These are phyloP conservation scores for Stachybotrys echinatus DNA, from an alignment of 2,329 filamentous ascomycete genomes.

Conservation along the genomic window DNA sequence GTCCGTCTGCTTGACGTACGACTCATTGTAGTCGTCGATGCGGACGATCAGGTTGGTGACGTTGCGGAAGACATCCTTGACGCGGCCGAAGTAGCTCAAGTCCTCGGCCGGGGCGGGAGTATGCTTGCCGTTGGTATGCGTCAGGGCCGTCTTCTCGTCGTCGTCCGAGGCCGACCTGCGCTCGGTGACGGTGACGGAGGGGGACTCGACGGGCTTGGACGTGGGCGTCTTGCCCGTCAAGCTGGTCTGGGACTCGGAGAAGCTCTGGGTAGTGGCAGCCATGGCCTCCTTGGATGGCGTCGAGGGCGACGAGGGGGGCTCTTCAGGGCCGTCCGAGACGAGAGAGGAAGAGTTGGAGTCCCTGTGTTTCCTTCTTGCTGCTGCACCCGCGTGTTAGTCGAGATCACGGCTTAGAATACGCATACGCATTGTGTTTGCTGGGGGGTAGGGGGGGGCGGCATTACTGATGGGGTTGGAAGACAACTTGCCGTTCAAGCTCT, in stretches of 20 bases:
- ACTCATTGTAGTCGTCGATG: slow-evolving; percentile 13
- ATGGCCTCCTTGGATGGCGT: slow-evolving; percentile 5
- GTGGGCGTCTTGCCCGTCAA: slow-evolving; percentile 3
- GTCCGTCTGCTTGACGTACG: slow-evolving; percentile 13
- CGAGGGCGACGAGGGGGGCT: slow-evolving; percentile 2
- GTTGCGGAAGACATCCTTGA: slow-evolving; percentile 9
- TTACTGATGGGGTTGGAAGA: not conserved
- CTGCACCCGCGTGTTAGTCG: too few relatives aligned
- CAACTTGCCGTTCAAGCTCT: slow-evolving; percentile 11
- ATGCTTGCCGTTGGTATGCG: not conserved
- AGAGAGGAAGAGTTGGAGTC: slow-evolving; percentile 11
- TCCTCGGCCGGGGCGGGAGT: slow-evolving; percentile 5
- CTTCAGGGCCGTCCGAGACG: slow-evolving; percentile 7
- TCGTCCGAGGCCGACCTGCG: slow-evolving; percentile 7
- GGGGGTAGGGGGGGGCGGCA: not conserved
- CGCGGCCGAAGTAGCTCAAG: slow-evolving; percentile 7
- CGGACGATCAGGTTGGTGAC: slow-evolving; percentile 12
- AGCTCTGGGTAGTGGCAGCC: slow-evolving; percentile 9
- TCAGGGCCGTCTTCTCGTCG: not conserved
- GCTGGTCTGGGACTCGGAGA: slow-evolving; percentile 7
- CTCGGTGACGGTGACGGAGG: slow-evolving; percentile 3
- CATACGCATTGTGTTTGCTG: not conserved
- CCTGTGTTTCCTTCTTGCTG: slow-evolving; percentile 14
- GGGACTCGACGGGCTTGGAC: not conserved
- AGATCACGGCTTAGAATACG: not conserved